These are phyloP conservation scores for Trichosanthes truncata DNA, from an alignment of 306 rosid species.

Conservation along the genomic window DNA sequence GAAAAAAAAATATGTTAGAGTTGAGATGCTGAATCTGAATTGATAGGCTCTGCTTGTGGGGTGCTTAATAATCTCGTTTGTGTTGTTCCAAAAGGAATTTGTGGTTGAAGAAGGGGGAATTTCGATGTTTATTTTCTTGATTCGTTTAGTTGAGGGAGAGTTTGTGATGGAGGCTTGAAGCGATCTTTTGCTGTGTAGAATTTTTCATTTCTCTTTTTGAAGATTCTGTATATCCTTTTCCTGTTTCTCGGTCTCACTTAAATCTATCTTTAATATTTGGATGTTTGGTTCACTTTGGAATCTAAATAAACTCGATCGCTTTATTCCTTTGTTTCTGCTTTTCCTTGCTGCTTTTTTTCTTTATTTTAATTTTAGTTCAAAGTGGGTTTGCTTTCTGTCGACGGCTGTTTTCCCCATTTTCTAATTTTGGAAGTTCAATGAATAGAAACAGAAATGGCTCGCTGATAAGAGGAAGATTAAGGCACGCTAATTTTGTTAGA, in stretches of 20 bases:
- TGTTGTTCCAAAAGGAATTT: slow-evolving; percentile 40
- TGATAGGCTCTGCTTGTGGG: slow-evolving; percentile 53
- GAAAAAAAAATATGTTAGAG: slow-evolving; percentile 30
- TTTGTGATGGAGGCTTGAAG: background rate
- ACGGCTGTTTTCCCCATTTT: background rate
- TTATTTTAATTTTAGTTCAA: background rate
- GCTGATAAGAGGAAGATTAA: background rate
- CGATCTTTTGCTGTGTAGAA: background rate
- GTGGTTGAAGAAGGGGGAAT: slow-evolving; percentile 61
- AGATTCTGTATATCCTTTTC: slow-evolving; percentile 6
- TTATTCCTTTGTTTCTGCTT: background rate
- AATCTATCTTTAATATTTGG: background rate
- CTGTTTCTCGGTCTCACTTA: background rate
- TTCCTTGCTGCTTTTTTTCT: background rate
- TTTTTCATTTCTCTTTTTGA: background rate
- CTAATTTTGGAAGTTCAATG: background rate
- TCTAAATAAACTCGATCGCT: background rate
- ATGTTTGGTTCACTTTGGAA: background rate
- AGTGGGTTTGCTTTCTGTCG: background rate
- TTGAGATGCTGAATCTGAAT: slow-evolving; percentile 25
- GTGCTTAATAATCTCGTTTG: slow-evolving; percentile 50
- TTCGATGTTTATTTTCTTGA: slow-evolving; percentile 20
- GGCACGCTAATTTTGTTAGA: background rate
- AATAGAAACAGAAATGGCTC: background rate
- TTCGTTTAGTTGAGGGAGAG: background rate